phyloP scores from a whole-genome alignment of 768 basidiomycete genomes.

The Boletus barrowsii region DNA sequence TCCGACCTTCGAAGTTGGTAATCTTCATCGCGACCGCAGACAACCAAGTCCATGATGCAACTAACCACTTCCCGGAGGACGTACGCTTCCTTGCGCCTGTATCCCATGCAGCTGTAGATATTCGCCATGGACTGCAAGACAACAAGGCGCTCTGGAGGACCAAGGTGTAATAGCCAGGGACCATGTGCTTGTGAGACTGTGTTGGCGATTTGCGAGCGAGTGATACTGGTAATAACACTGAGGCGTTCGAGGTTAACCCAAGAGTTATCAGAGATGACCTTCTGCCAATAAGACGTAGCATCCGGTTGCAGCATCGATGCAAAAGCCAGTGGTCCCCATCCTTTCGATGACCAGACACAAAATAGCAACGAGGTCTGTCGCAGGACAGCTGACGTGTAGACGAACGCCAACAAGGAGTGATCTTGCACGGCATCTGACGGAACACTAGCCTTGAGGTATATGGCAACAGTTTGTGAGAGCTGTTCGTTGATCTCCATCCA shows the following conservation, averaged over 20 bases:
- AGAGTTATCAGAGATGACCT: conserved; percentile 48
- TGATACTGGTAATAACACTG: conserved; percentile 64
- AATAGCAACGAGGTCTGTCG: conserved; percentile 74
- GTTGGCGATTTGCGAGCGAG: conserved; percentile 62
- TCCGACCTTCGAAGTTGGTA: conserved; percentile 43
- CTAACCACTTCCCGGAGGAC: conserved; percentile 83
- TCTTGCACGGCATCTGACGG: conserved; percentile 51
- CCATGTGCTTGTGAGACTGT: conserved; percentile 75
- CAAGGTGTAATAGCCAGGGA: conserved; percentile 82
- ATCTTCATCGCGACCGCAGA: conserved; percentile 79
- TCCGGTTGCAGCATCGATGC: conserved; percentile 70
- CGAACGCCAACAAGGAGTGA: conserved; percentile 59
- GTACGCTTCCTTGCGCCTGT: conserved; percentile 85
- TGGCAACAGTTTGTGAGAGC: conserved; percentile 54
- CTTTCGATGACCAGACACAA: conserved; percentile 81
- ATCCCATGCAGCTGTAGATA: conserved; percentile 77
- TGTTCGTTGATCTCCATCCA: conserved; percentile 78
- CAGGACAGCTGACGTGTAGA: conserved; percentile 65
- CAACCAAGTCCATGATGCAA: conserved; percentile 78
- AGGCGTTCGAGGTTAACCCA: conserved; percentile 62
- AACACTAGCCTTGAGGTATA: conserved; percentile 61
- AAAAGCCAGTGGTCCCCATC: conserved; percentile 80
- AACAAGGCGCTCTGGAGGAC: conserved; percentile 68
- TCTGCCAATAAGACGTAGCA: conserved; percentile 56
- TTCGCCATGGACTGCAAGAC: conserved; percentile 69